Evolutionary conservation across 1,284 basidiomycete genomes (phyloP).

Genomic region (Gastroboletus turbinatus): DNA sequence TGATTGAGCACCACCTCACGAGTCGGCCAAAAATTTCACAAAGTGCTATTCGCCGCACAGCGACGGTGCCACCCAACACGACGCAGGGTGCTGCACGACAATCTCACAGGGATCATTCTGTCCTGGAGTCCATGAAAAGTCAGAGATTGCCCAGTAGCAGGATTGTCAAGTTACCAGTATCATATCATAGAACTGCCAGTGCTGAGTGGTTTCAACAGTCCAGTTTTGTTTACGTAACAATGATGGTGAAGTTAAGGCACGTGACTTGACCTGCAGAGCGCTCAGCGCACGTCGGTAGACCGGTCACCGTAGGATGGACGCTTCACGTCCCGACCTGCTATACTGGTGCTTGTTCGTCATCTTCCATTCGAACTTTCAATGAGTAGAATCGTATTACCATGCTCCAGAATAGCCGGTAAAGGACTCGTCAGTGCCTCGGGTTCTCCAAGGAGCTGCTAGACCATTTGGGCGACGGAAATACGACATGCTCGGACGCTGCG

Average conservation of each 20-base stretch:
- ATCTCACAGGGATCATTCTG: no score
- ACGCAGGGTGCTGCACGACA: no score
- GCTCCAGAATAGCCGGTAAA: neutral
- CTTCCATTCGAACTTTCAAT: constrained; percentile 1
- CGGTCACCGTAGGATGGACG: no score
- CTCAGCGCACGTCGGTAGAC: no score
- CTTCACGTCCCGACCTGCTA: neutral
- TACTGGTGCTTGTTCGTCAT: neutral
- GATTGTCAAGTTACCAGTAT: neutral
- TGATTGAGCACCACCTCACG: neutral
- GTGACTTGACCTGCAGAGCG: neutral
- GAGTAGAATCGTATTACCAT: neutral
- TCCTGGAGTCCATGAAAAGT: neutral
- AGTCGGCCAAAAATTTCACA: no score
- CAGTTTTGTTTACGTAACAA: neutral
- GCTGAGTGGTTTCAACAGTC: no score
- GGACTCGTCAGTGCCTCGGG: neutral
- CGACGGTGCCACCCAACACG: no score
- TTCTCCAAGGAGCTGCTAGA: neutral
- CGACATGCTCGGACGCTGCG: neutral
- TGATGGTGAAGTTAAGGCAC: constrained; percentile 2
- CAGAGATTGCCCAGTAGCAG: neutral
- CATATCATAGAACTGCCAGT: no score
- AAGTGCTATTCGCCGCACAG: no score
- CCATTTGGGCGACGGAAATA: neutral